phyloP scores from a whole-genome alignment of 345 rosid species.

The Lumnitzera littorea region DNA sequence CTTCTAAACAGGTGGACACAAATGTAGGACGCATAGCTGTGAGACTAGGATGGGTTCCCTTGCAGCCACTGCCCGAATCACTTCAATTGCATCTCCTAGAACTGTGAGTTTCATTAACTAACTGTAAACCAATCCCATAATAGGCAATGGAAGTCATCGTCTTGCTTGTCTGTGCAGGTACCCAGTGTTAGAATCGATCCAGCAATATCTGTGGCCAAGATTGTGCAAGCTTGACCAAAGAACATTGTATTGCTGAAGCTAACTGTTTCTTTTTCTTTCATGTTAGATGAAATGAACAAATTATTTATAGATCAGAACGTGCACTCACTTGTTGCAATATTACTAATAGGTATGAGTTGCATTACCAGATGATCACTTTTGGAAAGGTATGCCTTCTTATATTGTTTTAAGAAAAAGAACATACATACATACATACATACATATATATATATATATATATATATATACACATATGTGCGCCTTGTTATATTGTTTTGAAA shows the following conservation, averaged over 20 bases:
- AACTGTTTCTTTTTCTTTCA: neutral
- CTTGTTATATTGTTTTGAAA: too few species aligned
- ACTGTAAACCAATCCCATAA: neutral
- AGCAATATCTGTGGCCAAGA: neutral
- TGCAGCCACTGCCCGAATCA: neutral
- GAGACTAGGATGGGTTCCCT: slow-evolving; percentile 4
- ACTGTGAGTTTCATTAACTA: neutral
- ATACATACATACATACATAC: too few species aligned
- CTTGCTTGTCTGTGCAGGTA: neutral
- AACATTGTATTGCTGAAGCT: neutral
- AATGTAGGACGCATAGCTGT: slow-evolving; percentile 5
- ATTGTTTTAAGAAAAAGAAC: too few species aligned
- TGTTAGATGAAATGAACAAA: neutral
- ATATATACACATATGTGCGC: too few species aligned
- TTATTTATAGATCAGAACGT: neutral
- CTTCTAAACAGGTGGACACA: neutral
- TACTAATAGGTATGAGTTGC: slow-evolving; percentile 3
- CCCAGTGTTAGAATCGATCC: neutral
- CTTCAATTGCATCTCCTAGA: slow-evolving; percentile 3
- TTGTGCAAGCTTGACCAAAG: neutral
- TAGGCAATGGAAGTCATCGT: neutral
- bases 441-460: too few species aligned
- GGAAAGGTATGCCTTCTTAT: neutral
- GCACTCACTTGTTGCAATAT: neutral
- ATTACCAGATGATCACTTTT: slow-evolving; percentile 5